Evolutionary conservation across 2,329 filamentous ascomycete genomes (phyloP).

Genomic region (Onygenales sp.): DNA sequence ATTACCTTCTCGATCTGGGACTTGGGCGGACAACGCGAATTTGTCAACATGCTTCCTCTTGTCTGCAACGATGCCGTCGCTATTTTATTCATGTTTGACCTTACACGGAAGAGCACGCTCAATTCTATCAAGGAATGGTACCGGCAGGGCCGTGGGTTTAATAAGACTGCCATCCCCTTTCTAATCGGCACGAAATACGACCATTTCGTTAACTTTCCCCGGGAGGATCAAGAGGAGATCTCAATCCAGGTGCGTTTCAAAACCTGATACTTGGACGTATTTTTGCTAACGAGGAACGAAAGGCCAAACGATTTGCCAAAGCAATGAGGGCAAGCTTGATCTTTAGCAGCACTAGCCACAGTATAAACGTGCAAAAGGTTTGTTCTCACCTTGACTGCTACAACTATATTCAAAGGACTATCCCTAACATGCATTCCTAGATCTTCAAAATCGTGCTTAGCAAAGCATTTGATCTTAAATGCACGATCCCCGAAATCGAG

Average conservation of each 20-base stretch:
- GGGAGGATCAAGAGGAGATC: slow-evolving; percentile 97
- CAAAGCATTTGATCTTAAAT: slow-evolving; percentile 97
- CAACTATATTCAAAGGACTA: not conserved
- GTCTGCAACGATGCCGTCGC: slow-evolving; percentile 98
- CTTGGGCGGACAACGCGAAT: slow-evolving; percentile 92
- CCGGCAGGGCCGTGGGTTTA: slow-evolving; percentile 91
- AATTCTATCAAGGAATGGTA: slow-evolving; percentile 99
- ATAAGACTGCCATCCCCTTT: slow-evolving; percentile 99
- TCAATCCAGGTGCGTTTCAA: slow-evolving; percentile 66
- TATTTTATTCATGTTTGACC: slow-evolving; percentile 98
- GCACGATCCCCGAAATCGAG: slow-evolving; percentile 97
- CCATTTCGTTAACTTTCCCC: slow-evolving; percentile 96
- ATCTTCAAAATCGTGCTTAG: slow-evolving; percentile 99
- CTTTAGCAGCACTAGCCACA: slow-evolving; percentile 97
- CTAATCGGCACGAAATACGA: slow-evolving; percentile 97
- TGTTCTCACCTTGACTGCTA: slow-evolving; percentile 7
- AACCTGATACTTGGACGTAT: not conserved
- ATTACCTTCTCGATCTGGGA: slow-evolving; percentile 99
- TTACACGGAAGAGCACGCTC: slow-evolving; percentile 93
- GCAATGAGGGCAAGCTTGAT: slow-evolving; percentile 97
- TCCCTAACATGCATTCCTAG: slow-evolving; percentile 40
- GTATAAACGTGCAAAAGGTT: slow-evolving; percentile 99
- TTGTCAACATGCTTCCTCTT: slow-evolving; percentile 99
- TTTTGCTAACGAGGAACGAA: slow-evolving; percentile 14
- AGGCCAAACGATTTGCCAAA: slow-evolving; percentile 93